Evolutionary conservation across 1,284 basidiomycete species (phyloP), one percentile per base, ranked within the genome.

Genomic region (Rhodotorula sp.): DNA sequence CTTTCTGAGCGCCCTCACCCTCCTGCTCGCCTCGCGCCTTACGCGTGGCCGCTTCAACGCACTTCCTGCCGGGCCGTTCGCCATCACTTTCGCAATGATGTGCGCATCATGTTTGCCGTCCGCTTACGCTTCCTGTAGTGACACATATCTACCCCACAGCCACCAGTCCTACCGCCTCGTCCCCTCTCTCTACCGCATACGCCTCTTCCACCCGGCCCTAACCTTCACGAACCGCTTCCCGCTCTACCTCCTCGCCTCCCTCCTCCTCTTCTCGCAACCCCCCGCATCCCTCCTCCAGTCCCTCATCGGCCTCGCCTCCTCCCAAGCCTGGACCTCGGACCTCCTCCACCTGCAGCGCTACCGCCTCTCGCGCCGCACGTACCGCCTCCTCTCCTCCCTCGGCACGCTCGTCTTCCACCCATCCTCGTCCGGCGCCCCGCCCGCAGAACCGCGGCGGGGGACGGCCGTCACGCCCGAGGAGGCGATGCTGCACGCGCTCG

Each of bases 291-390:
- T 86, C 9, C 81, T 87, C 14, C 61, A 54, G n/a, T 84, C 89
- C 1, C 70, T 85, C 44, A 81, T 90, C 48, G 92, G 92, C 42
- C 73, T 92, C 16, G 73, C 90, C 9, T 83, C 88, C 12, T 92
- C 93, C 0, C 85, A 88, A 78, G 82, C 91, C 67, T 94, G 93
- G 80, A 88, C 91, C 58, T 90, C 91, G 19, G 91, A 93, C 80
- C 77, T 90, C 34, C 85, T 89, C 46, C 88, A 88, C 63, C 84
- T 94, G 44, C 91, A 91, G 77, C 82, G 84, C 1, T 92, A 89
- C 82, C 88, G 92, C 54, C 81, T 94, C 50, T 87, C 93, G 0
- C 84, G 84, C 0, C 81, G 84, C 3, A 70, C 89, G 10, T 83
- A 88, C 65, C 80, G 82, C 46, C 84, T 90, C 67, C 82, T 87